These are phyloP conservation scores for Backusella macrospora DNA, from an alignment of 192 early-diverging fungal genomes.

Conservation along the genomic window DNA sequence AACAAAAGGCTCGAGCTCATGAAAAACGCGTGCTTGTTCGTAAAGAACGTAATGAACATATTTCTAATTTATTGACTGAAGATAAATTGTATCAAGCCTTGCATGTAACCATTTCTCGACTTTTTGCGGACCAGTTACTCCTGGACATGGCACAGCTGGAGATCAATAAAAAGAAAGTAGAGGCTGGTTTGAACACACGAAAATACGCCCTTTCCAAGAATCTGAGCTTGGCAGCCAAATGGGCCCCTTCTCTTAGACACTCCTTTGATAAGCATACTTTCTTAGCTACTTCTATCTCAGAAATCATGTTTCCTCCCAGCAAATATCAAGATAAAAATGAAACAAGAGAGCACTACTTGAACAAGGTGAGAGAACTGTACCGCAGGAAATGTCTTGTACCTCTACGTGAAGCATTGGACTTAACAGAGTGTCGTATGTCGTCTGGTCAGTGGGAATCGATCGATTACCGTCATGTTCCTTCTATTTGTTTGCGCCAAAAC, in stretches of 20 bases:
- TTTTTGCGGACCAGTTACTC: slow-evolving; percentile 42
- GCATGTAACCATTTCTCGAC: slow-evolving; percentile 41
- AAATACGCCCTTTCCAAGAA: slow-evolving; percentile 10
- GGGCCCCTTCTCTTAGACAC: slow-evolving; percentile 40
- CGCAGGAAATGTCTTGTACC: slow-evolving; percentile 46
- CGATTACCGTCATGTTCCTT: slow-evolving; percentile 45
- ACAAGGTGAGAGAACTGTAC: slow-evolving; percentile 35
- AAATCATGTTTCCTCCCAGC: slow-evolving; percentile 39
- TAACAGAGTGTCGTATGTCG: slow-evolving; percentile 47
- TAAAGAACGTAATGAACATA: slow-evolving; percentile 22
- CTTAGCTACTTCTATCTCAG: slow-evolving; percentile 43
- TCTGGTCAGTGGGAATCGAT: slow-evolving; percentile 48
- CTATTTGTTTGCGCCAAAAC: slow-evolving; percentile 47
- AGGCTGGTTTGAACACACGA: background rate
- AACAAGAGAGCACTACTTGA: slow-evolving; percentile 33
- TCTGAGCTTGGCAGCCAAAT: too few relatives aligned
- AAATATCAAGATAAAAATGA: slow-evolving; percentile 18
- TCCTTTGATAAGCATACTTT: slow-evolving; percentile 44
- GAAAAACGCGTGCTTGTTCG: slow-evolving; percentile 19
- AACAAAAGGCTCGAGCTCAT: background rate
- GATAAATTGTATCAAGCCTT: slow-evolving; percentile 38
- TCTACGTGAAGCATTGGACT: slow-evolving; percentile 43
- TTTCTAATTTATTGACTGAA: slow-evolving; percentile 21
- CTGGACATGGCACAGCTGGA: background rate
- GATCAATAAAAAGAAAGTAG: background rate